These are phyloP conservation scores for Penicillium coprophilum DNA, from an alignment of 495 filamentous ascomycete genomes.

Conservation along the genomic window DNA sequence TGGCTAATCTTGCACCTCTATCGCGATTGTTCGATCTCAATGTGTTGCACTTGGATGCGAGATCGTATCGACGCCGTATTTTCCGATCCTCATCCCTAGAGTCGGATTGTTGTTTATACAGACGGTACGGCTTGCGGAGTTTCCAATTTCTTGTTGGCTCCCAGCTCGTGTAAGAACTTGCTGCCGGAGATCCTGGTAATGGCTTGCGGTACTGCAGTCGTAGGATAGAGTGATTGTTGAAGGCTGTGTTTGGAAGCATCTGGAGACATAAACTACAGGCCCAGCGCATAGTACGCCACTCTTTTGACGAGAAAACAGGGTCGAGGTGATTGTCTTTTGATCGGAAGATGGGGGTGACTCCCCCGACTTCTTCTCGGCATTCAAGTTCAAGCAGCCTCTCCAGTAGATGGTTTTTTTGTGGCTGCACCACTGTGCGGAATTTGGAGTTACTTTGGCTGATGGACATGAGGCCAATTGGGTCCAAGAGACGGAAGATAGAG, in stretches of 20 bases:
- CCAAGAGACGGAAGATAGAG: conserved; percentile 13
- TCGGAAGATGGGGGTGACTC: background rate
- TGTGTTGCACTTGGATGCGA: background rate
- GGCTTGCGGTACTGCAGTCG: conserved; percentile 17
- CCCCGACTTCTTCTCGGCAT: conserved; percentile 9
- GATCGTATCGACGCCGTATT: background rate
- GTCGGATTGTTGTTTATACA: background rate
- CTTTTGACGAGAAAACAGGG: conserved; percentile 3
- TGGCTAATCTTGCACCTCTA: background rate
- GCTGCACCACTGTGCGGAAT: conserved; percentile 12
- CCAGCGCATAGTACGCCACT: conserved; percentile 18
- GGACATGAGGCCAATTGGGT: conserved; percentile 15
- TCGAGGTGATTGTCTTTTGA: background rate
- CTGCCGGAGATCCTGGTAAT: conserved; percentile 9
- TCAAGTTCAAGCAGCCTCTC: conserved; percentile 18
- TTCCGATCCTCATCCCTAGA: background rate
- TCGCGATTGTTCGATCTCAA: background rate
- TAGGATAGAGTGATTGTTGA: conserved; percentile 10
- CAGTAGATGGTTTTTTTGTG: conserved; percentile 8
- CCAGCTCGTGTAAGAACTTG: conserved; percentile 11
- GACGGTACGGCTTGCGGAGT: background rate
- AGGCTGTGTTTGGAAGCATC: conserved; percentile 10
- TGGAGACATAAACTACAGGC: conserved; percentile 15
- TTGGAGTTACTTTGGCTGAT: conserved; percentile 12
- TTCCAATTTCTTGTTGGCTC: background rate